Evolutionary conservation across 2,329 filamentous ascomycete genomes (phyloP), one percentile per base, ranked within the genome.

Genomic region (Zasmidium citrigriseum): DNA sequence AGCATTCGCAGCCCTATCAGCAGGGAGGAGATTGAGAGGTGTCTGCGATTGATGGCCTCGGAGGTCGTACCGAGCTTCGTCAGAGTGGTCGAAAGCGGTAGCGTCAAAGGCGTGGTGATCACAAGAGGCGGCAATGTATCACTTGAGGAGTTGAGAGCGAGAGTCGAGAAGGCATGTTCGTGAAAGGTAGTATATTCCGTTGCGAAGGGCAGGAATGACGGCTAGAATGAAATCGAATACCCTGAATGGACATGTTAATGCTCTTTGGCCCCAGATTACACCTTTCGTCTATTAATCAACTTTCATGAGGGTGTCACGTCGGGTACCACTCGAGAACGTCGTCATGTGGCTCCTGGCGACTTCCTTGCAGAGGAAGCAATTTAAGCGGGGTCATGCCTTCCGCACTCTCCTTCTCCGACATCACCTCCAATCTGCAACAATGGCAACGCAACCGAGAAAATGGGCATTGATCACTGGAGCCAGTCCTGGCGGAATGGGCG

Each of bases 391-490:
- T 41, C 14, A 16, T n/a, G 14, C 5, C 16, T n/a, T 10, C 14
- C 14, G 4, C 14, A 4, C 12, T 41, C 34, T 41, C 27, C 27
- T 7, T 14, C 34, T 16, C 34, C 5, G 14, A 9, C 16, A 41
- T n/a, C 5, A 9, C 34, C 34, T 41, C 27, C 34, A 41, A 41
- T n/a, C 34, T n/a, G 18, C 5, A n/a, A 41, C 34, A 11, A 52
- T 52, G 50, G 50, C 20, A 3, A 10, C 4, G 10, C 29, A 16
- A 18, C n/a, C 7, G 3, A 41, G 55, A 68, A 78, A 78, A 67
- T 80, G 81, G 68, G 73, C 80, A 3, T 75, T 83, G 11, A 68
- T 83, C 27, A 75, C 83, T 14, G 81, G 81, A 14, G 80, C 79
- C 20, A 79, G 75, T n/a, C 76, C 75, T 2, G 64, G 62, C 3